These are phyloP conservation scores for Phyllosticta citribraziliensis DNA, from an alignment of 2,329 filamentous ascomycete genomes.

Conservation along the genomic window DNA sequence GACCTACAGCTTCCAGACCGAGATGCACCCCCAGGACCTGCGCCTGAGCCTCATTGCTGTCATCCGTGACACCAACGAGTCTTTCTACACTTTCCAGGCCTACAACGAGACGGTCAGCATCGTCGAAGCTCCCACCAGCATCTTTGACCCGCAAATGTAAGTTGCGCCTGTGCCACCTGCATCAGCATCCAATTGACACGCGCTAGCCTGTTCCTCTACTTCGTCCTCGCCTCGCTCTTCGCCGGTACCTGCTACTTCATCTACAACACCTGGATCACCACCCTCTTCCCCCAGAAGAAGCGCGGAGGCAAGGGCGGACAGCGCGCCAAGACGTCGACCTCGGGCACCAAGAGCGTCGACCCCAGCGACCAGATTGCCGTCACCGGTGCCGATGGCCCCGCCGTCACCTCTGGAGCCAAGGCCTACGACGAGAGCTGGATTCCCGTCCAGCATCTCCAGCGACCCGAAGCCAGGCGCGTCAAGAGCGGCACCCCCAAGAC, in stretches of 20 bases:
- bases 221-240: slow-evolving; percentile 74
- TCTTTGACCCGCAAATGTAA: slow-evolving; percentile 94
- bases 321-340: slow-evolving; percentile 51
- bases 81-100: slow-evolving; percentile 65
- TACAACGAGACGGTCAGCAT: slow-evolving; percentile 77
- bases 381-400: slow-evolving; percentile 61
- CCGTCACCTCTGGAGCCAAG: slow-evolving; percentile 59
- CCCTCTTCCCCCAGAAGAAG: slow-evolving; percentile 81
- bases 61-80: slow-evolving; percentile 55
- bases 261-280: slow-evolving; percentile 96
- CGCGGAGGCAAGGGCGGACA: slow-evolving; percentile 53
- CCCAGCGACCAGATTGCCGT: slow-evolving; percentile 48
- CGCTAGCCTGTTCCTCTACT: slow-evolving; percentile 86
- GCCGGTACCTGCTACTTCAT: slow-evolving; percentile 83
- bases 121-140: slow-evolving; percentile 81
- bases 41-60: slow-evolving; percentile 67
- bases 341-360: slow-evolving; percentile 53
- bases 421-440: slow-evolving; percentile 92
- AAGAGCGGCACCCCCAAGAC: slow-evolving; percentile 37
- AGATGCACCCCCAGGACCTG: slow-evolving; percentile 89
- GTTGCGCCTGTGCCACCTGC: slow-evolving; percentile 19
- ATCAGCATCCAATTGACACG: background rate
- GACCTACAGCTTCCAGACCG: slow-evolving; percentile 76
- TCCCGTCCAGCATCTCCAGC: slow-evolving; percentile 77
- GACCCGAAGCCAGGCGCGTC: slow-evolving; percentile 59